Evolutionary conservation across 495 filamentous ascomycete species (phyloP), one percentile per base, ranked within the genome.

Genomic region (Neurospora sp.): DNA sequence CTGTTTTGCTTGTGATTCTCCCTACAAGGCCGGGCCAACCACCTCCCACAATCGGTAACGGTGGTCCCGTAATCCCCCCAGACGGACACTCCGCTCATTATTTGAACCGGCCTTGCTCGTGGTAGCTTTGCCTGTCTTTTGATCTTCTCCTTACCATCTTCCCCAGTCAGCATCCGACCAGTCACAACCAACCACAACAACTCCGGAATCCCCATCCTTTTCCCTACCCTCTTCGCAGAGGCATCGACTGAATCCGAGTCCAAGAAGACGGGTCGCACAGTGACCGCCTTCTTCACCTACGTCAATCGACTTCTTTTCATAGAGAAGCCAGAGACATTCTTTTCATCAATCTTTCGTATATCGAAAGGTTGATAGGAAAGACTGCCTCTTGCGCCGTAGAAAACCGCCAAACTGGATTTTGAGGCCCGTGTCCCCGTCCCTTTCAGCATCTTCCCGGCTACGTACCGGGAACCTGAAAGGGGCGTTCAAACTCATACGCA

Each of bases 371-470:
- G 90, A 93, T 89, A 91, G 90, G 94, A 94, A 93, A 93, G 87
- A 89, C 74, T 78, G 80, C 89, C 90, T 89, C 89, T 89, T 86
- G 82, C 80, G 82, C 85, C 80, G 75, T 74, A 71, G 83, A 89
- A 90, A 87, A 89, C 90, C 89, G 95, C 86, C 93, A 98, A 95
- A 86, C 95, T 98, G 94, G 95, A 97, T 91, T 98, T 97, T 94
- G 94, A 98, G 92, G 94, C 94, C 87, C 92, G 93, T 84, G 93
- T 98, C 84, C 95, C 95, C 86, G 96, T 98, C 85, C 95, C 95
- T 84, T 95, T 97, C 90, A 97, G 94, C 90, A 91, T 98, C 91
- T 97, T 98, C 91, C 95, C 95, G 87, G 97, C 94, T 82, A 92
- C 95, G 83, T 98, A 97, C 89, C 90, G 92, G 90, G 93, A 96